Conservation (phyloP, 139 green algal genomes). For the Astrephomene gubernaculifera region DNA sequence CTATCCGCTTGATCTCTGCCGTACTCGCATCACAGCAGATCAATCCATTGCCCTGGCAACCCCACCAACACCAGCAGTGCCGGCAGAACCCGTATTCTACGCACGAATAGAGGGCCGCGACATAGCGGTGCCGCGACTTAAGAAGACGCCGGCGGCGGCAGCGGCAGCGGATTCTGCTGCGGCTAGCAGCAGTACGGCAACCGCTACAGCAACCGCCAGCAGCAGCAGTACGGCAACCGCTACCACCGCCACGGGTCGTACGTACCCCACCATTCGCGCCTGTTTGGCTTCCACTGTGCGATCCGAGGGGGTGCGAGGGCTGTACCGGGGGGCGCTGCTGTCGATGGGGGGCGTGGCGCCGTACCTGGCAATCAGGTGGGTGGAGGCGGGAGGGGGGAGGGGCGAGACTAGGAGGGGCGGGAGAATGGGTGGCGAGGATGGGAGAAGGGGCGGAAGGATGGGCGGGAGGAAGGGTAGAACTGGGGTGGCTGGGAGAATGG, state of each 20-base stretch:
- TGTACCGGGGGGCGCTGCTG: conserved; percentile 70
- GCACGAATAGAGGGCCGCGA: no score
- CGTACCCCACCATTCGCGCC: conserved; percentile 49
- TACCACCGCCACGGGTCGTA: neutral
- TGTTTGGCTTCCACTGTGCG: conserved; percentile 32
- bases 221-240: no score
- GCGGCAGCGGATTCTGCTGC: neutral
- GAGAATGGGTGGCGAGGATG: neutral
- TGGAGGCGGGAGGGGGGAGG: neutral
- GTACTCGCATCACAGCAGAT: conserved; percentile 73
- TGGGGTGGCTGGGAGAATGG: neutral
- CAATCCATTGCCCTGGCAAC: neutral
- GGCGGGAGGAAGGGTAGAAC: neutral
- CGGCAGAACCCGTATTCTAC: neutral
- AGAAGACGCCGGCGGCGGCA: neutral
- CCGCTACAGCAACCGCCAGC: no score
- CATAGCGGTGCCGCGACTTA: no score
- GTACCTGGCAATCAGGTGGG: conserved; percentile 61
- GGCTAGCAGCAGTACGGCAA: no score
- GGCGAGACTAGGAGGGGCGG: neutral
- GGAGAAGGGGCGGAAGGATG: no score
- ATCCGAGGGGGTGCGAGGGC: conserved; percentile 54
- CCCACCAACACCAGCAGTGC: neutral
- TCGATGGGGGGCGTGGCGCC: conserved; percentile 67
- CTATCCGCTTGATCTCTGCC: conserved; percentile 73